Evolutionary conservation across 345 rosid genomes (phyloP).

Genomic region (Sapria himalayana): DNA sequence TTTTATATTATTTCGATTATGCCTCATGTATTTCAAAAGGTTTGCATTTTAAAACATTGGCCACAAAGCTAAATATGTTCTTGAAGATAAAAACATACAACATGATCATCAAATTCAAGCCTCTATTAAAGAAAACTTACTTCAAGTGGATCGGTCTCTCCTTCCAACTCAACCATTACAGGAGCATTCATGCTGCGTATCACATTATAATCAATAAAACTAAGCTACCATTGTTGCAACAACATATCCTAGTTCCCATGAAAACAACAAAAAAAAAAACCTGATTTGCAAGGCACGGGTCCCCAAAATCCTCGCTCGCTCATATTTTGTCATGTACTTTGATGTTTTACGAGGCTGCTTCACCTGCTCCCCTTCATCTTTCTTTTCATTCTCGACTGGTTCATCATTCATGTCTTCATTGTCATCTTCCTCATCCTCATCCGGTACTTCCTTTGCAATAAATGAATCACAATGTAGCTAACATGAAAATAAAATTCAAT

Average conservation of each 20-base stretch:
- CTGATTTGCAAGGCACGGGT: slow-evolving; percentile 73
- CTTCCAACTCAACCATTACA: slow-evolving; percentile 81
- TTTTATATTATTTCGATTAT: too few species aligned
- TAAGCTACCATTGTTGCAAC: background rate
- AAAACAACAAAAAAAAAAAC: slow-evolving; percentile 10
- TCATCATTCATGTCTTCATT: slow-evolving; percentile 39
- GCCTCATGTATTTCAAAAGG: too few species aligned
- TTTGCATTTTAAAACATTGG: too few species aligned
- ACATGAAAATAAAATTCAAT: background rate
- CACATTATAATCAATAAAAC: background rate
- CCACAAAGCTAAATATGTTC: too few species aligned
- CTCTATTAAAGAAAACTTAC: slow-evolving; percentile 16
- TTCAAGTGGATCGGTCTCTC: slow-evolving; percentile 82
- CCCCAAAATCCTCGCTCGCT: slow-evolving; percentile 72
- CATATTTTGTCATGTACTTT: slow-evolving; percentile 66
- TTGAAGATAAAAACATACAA: too few species aligned
- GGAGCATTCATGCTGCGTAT: slow-evolving; percentile 77
- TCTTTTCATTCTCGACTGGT: slow-evolving; percentile 45
- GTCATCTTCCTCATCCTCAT: slow-evolving; percentile 41
- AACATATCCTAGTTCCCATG: background rate
- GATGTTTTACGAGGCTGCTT: slow-evolving; percentile 44
- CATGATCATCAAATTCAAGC: too few species aligned
- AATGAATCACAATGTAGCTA: slow-evolving; percentile 2
- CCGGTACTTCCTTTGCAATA: slow-evolving; percentile 48
- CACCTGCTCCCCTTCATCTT: slow-evolving; percentile 18